Evolutionary conservation across 2,329 filamentous ascomycete species (phyloP).

Genomic region (Ceratocystiopsis brevicomis): DNA sequence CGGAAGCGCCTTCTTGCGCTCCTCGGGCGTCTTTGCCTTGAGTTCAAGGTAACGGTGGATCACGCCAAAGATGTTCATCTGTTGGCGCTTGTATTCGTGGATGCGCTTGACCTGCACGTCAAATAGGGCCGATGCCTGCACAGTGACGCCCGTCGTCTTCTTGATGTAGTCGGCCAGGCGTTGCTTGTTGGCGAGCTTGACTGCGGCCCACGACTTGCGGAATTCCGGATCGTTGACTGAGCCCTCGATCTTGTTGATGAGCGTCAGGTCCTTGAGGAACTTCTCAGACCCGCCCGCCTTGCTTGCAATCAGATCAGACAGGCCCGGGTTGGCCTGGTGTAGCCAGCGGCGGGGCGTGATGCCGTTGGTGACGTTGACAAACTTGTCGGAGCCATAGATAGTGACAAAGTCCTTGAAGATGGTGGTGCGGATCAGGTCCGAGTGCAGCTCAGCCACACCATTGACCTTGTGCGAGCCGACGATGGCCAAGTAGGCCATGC

Average conservation of each 20-base stretch:
- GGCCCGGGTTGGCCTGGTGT: constrained; percentile 84
- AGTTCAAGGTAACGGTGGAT: constrained; percentile 85
- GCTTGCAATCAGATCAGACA: constrained; percentile 80
- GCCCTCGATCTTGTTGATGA: constrained; percentile 70
- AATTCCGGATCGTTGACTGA: constrained; percentile 74
- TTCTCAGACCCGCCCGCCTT: constrained; percentile 59
- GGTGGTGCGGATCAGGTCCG: constrained; percentile 94
- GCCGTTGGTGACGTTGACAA: constrained; percentile 96
- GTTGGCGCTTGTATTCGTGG: constrained; percentile 97
- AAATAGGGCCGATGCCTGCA: constrained; percentile 78
- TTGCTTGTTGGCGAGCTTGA: constrained; percentile 93
- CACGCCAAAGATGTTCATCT: constrained; percentile 96
- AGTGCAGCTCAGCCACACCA: constrained; percentile 91
- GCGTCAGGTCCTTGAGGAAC: constrained; percentile 79
- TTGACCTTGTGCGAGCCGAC: constrained; percentile 99
- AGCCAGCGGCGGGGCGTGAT: constrained; percentile 93
- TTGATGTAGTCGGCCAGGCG: constrained; percentile 84
- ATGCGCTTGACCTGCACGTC: constrained; percentile 98
- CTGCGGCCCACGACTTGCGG: constrained; percentile 85
- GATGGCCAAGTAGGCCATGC: constrained; percentile 89
- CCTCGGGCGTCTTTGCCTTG: constrained; percentile 66
- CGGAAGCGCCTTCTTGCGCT: constrained; percentile 70
- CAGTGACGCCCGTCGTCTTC: constrained; percentile 54
- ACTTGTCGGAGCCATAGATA: constrained; percentile 91
- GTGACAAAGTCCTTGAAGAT: constrained; percentile 98